Evolutionary conservation across 352 stramenopile genomes (phyloP).

Genomic region (Phytophthora europaea): DNA sequence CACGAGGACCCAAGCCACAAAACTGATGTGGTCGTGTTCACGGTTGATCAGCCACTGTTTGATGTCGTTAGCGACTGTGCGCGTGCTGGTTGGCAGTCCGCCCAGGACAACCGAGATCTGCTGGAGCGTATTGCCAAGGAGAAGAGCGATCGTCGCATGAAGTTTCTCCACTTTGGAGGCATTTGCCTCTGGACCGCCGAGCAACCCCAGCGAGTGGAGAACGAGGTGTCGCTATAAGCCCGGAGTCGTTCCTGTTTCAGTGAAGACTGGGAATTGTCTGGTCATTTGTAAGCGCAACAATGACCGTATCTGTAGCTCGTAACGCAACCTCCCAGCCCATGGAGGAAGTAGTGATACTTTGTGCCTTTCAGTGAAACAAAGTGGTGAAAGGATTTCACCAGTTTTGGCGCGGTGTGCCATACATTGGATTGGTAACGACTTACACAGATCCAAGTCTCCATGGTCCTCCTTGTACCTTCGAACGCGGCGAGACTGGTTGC

Average conservation of each 20-base stretch:
- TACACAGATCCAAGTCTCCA: too few species aligned
- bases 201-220: background rate
- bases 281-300: background rate
- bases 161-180: background rate
- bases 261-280: background rate
- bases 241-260: background rate
- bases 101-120: background rate
- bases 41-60: background rate
- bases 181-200: background rate
- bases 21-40: background rate
- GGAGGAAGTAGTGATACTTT: too few species aligned
- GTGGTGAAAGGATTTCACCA: too few species aligned
- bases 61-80: background rate
- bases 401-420: too few species aligned
- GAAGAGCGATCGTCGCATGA: background rate
- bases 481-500: too few species aligned
- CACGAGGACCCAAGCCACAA: background rate
- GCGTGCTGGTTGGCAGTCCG: background rate
- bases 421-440: too few species aligned
- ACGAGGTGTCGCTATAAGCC: background rate
- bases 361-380: too few species aligned
- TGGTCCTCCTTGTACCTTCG: too few species aligned
- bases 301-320: too few species aligned
- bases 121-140: background rate
- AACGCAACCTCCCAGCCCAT: too few species aligned